Percentiles rank a stretch among this genome's conserved stretches.
Conservation (phyloP, 805 yeast genomes). For the Metschnikowia cerradonensis region DNA sequence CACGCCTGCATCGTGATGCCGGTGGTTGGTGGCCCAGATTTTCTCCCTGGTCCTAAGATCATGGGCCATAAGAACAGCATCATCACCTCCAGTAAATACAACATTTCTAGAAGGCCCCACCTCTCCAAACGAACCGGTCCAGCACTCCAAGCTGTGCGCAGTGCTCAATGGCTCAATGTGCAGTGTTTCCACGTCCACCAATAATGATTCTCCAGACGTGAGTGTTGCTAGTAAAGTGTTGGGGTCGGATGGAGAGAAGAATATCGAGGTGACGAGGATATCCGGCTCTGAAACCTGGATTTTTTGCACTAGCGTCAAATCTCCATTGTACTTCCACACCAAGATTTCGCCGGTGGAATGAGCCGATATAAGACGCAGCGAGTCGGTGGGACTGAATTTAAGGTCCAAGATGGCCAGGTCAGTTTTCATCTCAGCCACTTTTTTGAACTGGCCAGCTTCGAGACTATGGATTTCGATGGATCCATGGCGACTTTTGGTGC, state of each 20-base stretch:
- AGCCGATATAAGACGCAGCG: slow-evolving; percentile 49
- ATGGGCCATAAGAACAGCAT: slow-evolving; percentile 67
- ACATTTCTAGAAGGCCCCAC: slow-evolving; percentile 50
- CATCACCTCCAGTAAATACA: slow-evolving; percentile 89
- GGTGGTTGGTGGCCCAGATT: slow-evolving; percentile 38
- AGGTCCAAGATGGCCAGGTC: slow-evolving; percentile 74
- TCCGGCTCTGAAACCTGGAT: slow-evolving; percentile 46
- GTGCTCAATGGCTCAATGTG: slow-evolving; percentile 25
- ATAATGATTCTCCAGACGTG: slow-evolving; percentile 61
- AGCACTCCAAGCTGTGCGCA: slow-evolving; percentile 73
- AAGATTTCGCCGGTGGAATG: slow-evolving; percentile 78
- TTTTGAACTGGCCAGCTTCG: slow-evolving; percentile 13
- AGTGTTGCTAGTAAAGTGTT: slow-evolving; percentile 50
- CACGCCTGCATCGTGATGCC: slow-evolving; percentile 88
- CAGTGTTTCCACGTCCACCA: slow-evolving; percentile 28
- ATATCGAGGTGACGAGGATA: slow-evolving; percentile 60
- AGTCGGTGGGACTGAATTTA: slow-evolving; percentile 58
- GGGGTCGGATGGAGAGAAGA: slow-evolving; percentile 45
- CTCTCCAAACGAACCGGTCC: slow-evolving; percentile 78
- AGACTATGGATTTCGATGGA: slow-evolving; percentile 42
- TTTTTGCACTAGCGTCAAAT: slow-evolving; percentile 14
- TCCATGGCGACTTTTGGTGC: slow-evolving; percentile 61
- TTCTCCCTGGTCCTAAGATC: slow-evolving; percentile 48
- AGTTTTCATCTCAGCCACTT: slow-evolving; percentile 26
- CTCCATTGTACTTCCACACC: slow-evolving; percentile 48